Base-by-base conservation (phyloP, 768 basidiomycete genomes). In the Termitomyces sp. region DNA sequence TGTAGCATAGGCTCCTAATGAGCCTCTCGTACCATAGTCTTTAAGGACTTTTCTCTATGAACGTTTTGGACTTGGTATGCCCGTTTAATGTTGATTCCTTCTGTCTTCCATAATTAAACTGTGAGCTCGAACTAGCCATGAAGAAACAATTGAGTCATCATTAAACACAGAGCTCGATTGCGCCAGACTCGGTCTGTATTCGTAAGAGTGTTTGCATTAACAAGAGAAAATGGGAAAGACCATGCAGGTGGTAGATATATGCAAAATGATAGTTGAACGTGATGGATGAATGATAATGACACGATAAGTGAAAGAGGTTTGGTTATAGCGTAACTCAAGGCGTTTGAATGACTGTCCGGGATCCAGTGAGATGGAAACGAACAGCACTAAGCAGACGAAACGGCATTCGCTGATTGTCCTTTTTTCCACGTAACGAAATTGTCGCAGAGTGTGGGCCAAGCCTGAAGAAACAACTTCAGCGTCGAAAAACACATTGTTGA, bases 401-500 rank as follows among this genome's bases (percentile, higher is more conserved):
- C 13, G 22, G n/a, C 39, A 32, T 57, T 52, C 18, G 20, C 31
- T 7, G 49, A 27, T 31, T 56, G 49, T 3, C 50, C 58, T 59
- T 73, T 77, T 66, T 86, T 89, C 87, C 85, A 90, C 2, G 66
- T 65, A 5, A 85, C 88, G 63, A 92, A 93, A 57, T 90, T 84
- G 62, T 93, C 91, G 42, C 92, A 70, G 58, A 91, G 73, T 13
- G 89, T 88, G 0, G 91, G 91, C 91, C 91, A 92, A 32, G 89
- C 86, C 88, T 90, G 23, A 5, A 50, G 56, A 31, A 27, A 36
- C 20, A 31, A 44, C 11, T 56, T 33, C 22, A 53, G 15, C 22
- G 56, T 53, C n/a, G 22, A 50, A n/a, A 31, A 9, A 29, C 45
- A n/a, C 25, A 15, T 40, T 1, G 36, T 5, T 20, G 38, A 29